Conservation (phyloP, 768 basidiomycete species). For the Phallus indusiatus region DNA sequence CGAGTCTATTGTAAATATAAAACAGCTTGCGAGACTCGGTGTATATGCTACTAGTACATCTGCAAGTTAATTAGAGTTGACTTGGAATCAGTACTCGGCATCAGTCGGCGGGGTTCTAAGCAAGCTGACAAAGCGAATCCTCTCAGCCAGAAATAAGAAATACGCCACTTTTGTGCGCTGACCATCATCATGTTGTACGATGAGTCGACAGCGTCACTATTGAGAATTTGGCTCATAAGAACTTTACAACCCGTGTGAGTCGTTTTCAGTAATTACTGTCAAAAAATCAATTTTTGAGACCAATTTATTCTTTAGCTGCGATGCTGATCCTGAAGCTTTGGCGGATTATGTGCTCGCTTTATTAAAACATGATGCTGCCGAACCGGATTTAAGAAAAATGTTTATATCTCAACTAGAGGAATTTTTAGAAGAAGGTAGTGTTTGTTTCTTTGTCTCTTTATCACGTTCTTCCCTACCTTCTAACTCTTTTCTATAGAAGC, state of each 20-base stretch:
- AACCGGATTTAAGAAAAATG: constrained; percentile 74
- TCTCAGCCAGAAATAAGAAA: background rate
- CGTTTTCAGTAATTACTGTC: constrained; percentile 9
- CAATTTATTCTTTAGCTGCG: constrained; percentile 52
- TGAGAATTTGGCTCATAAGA: constrained; percentile 83
- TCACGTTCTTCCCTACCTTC: background rate
- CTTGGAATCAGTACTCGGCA: background rate
- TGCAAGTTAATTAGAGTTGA: background rate
- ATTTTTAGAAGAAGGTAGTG: constrained; percentile 81
- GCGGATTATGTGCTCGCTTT: constrained; percentile 92
- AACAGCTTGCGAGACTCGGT: too few species aligned
- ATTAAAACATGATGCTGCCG: constrained; percentile 80
- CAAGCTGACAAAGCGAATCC: background rate
- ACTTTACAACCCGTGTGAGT: constrained; percentile 87
- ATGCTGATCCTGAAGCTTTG: constrained; percentile 89
- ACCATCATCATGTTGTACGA: constrained; percentile 27
- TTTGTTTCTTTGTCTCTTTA: constrained; percentile 13
- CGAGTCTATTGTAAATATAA: too few species aligned
- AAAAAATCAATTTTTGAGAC: constrained; percentile 1
- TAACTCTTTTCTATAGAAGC: constrained; percentile 25
- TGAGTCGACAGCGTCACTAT: constrained; percentile 47
- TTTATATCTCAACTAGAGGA: constrained; percentile 72
- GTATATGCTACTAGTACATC: too few species aligned
- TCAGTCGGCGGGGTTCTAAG: background rate
- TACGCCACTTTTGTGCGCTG: background rate